These are phyloP conservation scores for Monosporascus cannonballus DNA, from an alignment of 2,329 filamentous ascomycete species.

Conservation along the genomic window DNA sequence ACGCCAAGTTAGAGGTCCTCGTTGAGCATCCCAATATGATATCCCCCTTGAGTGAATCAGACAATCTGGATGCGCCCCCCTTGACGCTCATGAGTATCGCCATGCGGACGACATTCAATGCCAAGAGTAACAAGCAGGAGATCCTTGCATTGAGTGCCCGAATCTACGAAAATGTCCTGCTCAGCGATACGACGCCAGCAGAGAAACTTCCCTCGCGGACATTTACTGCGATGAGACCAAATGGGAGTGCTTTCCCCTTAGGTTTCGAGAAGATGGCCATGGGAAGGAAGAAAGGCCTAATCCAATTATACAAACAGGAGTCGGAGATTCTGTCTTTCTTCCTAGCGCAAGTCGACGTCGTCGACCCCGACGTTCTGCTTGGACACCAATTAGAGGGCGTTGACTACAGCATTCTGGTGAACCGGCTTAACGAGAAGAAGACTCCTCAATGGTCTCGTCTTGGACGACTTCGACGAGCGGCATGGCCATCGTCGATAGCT, in stretches of 20 bases:
- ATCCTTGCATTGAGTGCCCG: conserved; percentile 86
- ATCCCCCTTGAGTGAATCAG: conserved; percentile 65
- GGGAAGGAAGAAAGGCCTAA: conserved; percentile 65
- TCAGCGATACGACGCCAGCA: conserved; percentile 81
- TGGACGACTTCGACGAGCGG: conserved; percentile 72
- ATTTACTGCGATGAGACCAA: conserved; percentile 85
- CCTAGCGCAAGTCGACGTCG: conserved; percentile 77
- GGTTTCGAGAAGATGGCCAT: conserved; percentile 77
- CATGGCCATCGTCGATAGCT: conserved; percentile 84
- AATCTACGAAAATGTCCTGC: conserved; percentile 83
- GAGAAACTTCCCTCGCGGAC: conserved; percentile 85
- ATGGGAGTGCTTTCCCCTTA: conserved; percentile 68
- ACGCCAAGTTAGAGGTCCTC: conserved; percentile 91
- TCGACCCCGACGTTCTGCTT: conserved; percentile 89
- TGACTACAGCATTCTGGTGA: conserved; percentile 87
- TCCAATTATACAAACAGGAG: conserved; percentile 79
- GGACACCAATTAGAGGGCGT: conserved; percentile 97
- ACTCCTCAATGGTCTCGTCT: conserved; percentile 93
- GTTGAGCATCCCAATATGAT: conserved; percentile 74
- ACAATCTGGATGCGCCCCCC: conserved; percentile 76
- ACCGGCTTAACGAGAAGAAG: conserved; percentile 80
- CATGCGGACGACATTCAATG: conserved; percentile 81
- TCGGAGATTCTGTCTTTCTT: conserved; percentile 82
- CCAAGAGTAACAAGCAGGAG: conserved; percentile 93
- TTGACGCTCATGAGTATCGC: conserved; percentile 95